These are phyloP conservation scores for Penium margaritaceum DNA, from an alignment of 139 green algal genomes.

Conservation along the genomic window DNA sequence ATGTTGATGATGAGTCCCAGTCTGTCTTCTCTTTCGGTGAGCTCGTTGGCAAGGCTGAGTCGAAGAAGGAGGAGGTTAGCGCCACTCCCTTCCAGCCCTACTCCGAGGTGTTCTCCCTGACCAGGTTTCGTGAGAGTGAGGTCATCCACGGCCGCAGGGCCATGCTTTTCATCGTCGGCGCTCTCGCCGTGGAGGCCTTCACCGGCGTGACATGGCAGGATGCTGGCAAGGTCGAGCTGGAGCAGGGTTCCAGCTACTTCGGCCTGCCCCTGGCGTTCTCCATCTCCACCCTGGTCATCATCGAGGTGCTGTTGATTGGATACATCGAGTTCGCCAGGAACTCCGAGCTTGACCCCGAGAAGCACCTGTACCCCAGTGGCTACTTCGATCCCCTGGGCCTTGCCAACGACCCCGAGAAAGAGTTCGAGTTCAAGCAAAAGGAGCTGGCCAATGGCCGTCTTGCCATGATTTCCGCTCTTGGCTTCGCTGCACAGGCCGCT, in stretches of 20 bases:
- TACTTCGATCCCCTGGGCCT: constrained; percentile 53
- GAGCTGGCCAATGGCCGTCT: constrained; percentile 53
- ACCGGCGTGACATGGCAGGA: constrained; percentile 52
- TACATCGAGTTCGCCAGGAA: constrained; percentile 48
- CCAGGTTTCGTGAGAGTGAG: constrained; percentile 72
- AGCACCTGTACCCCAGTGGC: constrained; percentile 49
- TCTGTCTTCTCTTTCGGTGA: no score
- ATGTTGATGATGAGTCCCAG: no score
- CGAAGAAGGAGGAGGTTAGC: constrained; percentile 14
- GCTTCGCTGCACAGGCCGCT: constrained; percentile 49
- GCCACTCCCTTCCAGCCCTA: constrained; percentile 51
- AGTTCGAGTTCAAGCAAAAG: constrained; percentile 43
- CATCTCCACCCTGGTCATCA: constrained; percentile 38
- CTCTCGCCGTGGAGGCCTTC: constrained; percentile 32
- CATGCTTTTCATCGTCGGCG: constrained; percentile 47
- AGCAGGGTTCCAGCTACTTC: constrained; percentile 33
- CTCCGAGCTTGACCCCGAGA: constrained; percentile 40
- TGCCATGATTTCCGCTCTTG: constrained; percentile 51
- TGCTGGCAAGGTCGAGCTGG: constrained; percentile 44
- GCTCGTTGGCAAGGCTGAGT: no score
- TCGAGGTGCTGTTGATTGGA: constrained; percentile 45
- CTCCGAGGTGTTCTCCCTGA: constrained; percentile 76
- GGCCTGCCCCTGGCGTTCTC: constrained; percentile 44
- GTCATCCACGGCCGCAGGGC: constrained; percentile 51
- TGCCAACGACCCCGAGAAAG: constrained; percentile 31